Evolutionary conservation across 2,329 filamentous ascomycete genomes (phyloP).

Genomic region (Colletotrichum sp.): DNA sequence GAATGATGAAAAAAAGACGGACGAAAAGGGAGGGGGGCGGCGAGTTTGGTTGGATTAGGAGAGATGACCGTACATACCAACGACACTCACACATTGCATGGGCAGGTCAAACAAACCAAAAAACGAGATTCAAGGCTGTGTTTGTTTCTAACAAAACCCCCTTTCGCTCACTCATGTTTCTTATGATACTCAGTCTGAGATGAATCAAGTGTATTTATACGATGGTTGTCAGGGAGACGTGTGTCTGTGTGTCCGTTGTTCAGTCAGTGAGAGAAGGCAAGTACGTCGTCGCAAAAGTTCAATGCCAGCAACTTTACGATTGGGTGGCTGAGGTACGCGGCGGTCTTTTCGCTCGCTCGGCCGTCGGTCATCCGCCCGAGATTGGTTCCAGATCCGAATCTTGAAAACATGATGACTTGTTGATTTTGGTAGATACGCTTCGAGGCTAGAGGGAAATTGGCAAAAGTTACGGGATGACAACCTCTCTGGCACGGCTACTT

Average conservation of each 20-base stretch:
- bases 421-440: not conserved
- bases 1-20: not conserved
- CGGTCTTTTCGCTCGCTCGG: not conserved
- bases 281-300: not conserved
- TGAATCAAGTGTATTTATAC: slow-evolving; percentile 19
- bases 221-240: not conserved
- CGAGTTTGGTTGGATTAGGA: not conserved
- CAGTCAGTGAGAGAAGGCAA: not conserved
- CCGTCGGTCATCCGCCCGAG: not conserved
- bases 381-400: not conserved
- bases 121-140: not conserved
- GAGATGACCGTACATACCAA: slow-evolving; percentile 16
- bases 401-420: not conserved
- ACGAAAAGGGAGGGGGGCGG: not conserved
- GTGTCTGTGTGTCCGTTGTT: not conserved
- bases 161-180: not conserved
- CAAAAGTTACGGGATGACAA: not conserved
- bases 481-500: not conserved
- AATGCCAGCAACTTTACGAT: not conserved
- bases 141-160: not conserved
- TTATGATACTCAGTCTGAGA: slow-evolving; percentile 14
- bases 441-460: not conserved
- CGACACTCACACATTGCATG: slow-evolving; percentile 11
- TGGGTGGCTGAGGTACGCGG: not conserved
- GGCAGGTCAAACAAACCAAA: not conserved